Evolutionary conservation across 768 basidiomycete species (phyloP), one percentile per base, ranked within the genome.

Genomic region (Suillus bovinus): DNA sequence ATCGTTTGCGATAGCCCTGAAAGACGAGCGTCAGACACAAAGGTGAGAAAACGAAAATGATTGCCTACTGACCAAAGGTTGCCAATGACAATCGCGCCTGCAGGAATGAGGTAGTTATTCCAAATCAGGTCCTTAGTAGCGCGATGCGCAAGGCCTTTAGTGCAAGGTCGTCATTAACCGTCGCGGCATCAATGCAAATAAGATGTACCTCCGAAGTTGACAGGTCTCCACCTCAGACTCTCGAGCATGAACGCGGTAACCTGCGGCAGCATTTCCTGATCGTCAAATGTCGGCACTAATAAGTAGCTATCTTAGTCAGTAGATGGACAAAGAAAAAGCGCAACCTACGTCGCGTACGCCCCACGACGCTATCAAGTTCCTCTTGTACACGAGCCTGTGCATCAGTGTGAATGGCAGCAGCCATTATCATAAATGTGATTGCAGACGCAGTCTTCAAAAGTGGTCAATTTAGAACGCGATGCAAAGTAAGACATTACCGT

Each of bases 71-170:
- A 77, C 79, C 79, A 79, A 63, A 75, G 76, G 52, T 76, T 78
- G 11, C 74, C 78, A 38, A 78, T 68, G 29, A 80, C 72, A 4
- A 67, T 75, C 0, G 78, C 73, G 4, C 79, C 80, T 8, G 69
- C 71, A 3, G 81, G 81, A 42, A 82, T 80, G 46, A 76, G 58
- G 58, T 78, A 81, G 24, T 71, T 65, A 1, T 68, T 70, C 60
- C 73, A 73, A 4, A 75, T 41, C 16, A 90, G 78, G 58, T 89
- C 87, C 53, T 80, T 81, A 0, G 84, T 89, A 0, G 87, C 81
- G 53, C 82, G 80, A 63, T 90, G 88, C 0, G 84, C 78, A 59
- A 88, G 84, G 1, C 87, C 87, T 70, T 8, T 49, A 78, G 74
- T 5, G 79, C 53, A 33, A 42, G 7, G 16, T 29, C 6, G 9